Base-by-base conservation (phyloP, 208 protist genomes). In the Wallacemonas sp. region DNA sequence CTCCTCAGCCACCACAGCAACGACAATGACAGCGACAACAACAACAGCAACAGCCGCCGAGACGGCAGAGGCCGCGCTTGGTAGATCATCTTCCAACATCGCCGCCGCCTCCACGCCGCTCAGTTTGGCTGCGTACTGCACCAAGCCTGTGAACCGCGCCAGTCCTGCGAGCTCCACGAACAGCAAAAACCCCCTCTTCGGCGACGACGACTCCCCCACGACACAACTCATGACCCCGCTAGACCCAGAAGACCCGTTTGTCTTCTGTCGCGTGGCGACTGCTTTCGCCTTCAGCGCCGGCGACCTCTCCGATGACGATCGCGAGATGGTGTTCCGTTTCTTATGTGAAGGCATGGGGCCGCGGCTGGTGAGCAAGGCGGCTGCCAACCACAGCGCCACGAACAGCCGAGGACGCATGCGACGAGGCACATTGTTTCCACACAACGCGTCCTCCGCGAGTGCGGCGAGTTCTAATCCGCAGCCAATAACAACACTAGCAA, bases 231-330 rank as follows among this genome's bases (percentile, higher is more conserved):
- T 58, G 30, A 6, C 1, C 12, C 28, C 51, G 6, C 31, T 58
- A 4, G 19, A 44, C 39, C 2, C 6, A 4, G 31, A 55, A 12
- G 51, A 70, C 28, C 51, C 54, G n/a, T 47, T 53, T 42, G 66
- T 72, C 5, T 72, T 90, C 34, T 82, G 78, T 30, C 77, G 80
- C 58, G 63, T 87, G 41, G 84, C 84, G 36, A 86, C 84, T 2
- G 84, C 80, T 41, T 91, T 76, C 69, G 84, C 87, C 62, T 91
- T 86, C 66, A 76, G 80, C 63, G 82, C 84, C 12, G 73, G 78
- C 47, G 68, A 72, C 22, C 85, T 79, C 71, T 45, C 54, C 51
- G 58, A 65, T 30, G 36, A 24, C 8, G 60, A 70, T 59, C 69
- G 66, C 58, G 60, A 79, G 24, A 62, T 54, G 2, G 38, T 61